These are phyloP conservation scores for Neonectria magnoliae DNA, from an alignment of 2,329 filamentous ascomycete species.

Conservation along the genomic window DNA sequence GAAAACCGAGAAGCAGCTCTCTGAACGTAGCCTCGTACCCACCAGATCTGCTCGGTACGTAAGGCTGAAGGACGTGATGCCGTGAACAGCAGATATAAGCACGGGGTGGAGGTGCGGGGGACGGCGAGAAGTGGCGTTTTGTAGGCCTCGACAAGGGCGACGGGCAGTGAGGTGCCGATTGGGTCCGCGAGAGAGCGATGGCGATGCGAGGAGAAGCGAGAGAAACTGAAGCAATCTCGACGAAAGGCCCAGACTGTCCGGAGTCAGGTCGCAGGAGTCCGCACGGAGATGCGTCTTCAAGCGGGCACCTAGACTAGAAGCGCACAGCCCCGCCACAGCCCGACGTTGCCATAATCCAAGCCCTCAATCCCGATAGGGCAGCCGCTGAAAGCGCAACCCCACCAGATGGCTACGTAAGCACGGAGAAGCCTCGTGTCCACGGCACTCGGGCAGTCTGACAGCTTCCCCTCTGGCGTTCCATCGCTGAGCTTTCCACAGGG, in stretches of 20 bases:
- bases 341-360: not conserved
- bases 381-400: not conserved
- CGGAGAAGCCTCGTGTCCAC: not conserved
- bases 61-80: slow-evolving; percentile 12
- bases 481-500: not conserved
- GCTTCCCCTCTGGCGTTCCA: not conserved
- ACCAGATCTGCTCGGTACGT: slow-evolving; percentile 6
- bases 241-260: not conserved
- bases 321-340: slow-evolving; percentile 15
- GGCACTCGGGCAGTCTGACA: not conserved
- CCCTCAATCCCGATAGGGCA: slow-evolving; percentile 5
- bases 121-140: not conserved
- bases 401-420: not conserved
- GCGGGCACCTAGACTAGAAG: not conserved
- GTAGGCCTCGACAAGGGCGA: not conserved
- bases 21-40: slow-evolving; percentile 4
- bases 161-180: not conserved
- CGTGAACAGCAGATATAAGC: slow-evolving; percentile 15
- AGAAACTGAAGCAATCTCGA: slow-evolving; percentile 2
- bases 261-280: slow-evolving; percentile 1
- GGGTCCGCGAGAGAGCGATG: not conserved
- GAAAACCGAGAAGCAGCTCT: not conserved
- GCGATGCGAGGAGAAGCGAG: not conserved
- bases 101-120: slow-evolving; percentile 14
- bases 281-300: slow-evolving; percentile 10